Conservation (phyloP, 768 basidiomycete genomes). For the Polyporus arcularius region DNA sequence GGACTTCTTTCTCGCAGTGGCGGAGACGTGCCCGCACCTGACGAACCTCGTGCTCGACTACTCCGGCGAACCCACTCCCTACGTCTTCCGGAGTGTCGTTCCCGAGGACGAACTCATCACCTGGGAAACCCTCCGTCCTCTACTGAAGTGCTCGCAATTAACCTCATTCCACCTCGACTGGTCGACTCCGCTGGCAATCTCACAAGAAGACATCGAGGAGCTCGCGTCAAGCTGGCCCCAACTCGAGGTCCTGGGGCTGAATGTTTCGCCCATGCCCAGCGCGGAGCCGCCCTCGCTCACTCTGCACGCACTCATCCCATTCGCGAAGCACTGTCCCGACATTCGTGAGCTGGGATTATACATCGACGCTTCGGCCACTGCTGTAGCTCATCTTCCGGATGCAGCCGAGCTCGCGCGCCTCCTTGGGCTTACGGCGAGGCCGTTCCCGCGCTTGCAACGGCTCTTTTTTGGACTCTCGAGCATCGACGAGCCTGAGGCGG, state of each 20-base stretch:
- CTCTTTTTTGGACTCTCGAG: slow-evolving; percentile 55
- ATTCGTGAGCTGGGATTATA: slow-evolving; percentile 39
- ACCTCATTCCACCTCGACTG: slow-evolving; percentile 35
- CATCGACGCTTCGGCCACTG: slow-evolving; percentile 31
- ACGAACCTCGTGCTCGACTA: slow-evolving; percentile 41
- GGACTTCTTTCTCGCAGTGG: slow-evolving; percentile 44
- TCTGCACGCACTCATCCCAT: slow-evolving; percentile 41
- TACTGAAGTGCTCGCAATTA: slow-evolving; percentile 35
- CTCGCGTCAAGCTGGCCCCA: slow-evolving; percentile 30
- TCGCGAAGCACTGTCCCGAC: slow-evolving; percentile 41
- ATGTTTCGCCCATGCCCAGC: slow-evolving; percentile 26
- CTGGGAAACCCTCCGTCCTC: slow-evolving; percentile 38
- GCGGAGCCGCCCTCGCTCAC: slow-evolving; percentile 30
- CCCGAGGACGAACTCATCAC: slow-evolving; percentile 30
- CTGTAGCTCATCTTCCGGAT: slow-evolving; percentile 5
- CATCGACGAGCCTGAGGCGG: slow-evolving; percentile 42
- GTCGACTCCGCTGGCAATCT: slow-evolving; percentile 27
- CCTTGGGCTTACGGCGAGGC: background rate
- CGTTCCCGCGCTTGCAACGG: slow-evolving; percentile 25
- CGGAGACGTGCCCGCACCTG: slow-evolving; percentile 51
- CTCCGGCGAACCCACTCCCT: slow-evolving; percentile 7
- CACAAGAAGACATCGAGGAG: slow-evolving; percentile 31
- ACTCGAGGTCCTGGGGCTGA: slow-evolving; percentile 27
- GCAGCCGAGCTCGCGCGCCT: background rate
- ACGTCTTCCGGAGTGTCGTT: slow-evolving; percentile 3